Evolutionary conservation across 1,284 basidiomycete species (phyloP), one percentile per base, ranked within the genome.

Genomic region (Cryptococcus floricola): DNA sequence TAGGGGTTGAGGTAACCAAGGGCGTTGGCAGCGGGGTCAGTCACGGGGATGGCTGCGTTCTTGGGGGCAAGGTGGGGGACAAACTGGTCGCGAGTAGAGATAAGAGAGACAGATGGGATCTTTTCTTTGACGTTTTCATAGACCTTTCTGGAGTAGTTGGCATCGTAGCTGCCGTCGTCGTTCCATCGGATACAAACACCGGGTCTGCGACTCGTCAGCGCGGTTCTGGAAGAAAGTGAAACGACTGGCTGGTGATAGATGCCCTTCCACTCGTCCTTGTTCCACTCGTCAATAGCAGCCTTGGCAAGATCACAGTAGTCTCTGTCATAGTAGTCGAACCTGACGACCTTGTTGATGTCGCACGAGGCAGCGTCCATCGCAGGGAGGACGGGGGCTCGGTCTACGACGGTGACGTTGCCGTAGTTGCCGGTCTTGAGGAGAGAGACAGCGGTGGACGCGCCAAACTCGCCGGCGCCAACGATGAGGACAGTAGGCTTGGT

Each of bases 401-500:
- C 89, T 46, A 93, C 78, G 4, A 94, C 73, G 1, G 85, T 88
- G 53, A 93, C 80, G 58, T 83, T 64, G 12, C 27, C 43, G 39
- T 61, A 81, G 71, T 85, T 88, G 12, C 87, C 87, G 53, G 84
- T 79, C 48, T 78, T 71, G 38, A 89, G 78, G n/a, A 92, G 82
- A 65, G 89, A 84, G 58, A 85, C 83, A 1, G 89, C 88, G 0
- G 89, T 87, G 3, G 89, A 89, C n/a, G 89, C 78, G 3, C 91
- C 91, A 68, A 92, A 91, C 59, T 85, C 86, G 12, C 91, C 91
- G 38, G 88, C 86, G n/a, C 91, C 91, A 46, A 92, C 79, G 60
- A 94, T 86, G 45, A 91, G 67, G 34, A 89, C 78, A n/a, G 59
- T 57, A 3, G 64, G 63, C 39, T 59, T 63, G 27, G 56, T 47